These are phyloP conservation scores for Pilatotrama ljubarskyi DNA, from an alignment of 768 basidiomycete species.

Conservation along the genomic window DNA sequence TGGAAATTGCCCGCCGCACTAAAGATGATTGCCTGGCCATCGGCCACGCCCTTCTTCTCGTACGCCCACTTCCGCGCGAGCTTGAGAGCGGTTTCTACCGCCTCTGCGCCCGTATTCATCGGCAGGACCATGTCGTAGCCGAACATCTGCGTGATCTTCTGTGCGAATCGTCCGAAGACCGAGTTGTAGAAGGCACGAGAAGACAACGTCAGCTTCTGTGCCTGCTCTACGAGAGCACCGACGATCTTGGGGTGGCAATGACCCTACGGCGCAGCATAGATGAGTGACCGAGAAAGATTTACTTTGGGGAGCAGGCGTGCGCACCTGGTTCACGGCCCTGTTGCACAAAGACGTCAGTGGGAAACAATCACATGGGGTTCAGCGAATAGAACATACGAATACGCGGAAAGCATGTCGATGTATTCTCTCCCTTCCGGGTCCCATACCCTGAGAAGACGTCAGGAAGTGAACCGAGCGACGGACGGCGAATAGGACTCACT, in stretches of 20 bases:
- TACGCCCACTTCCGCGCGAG: conserved; percentile 98
- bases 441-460: conserved; percentile 63
- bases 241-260: conserved; percentile 93
- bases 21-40: conserved; percentile 83
- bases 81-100: conserved; percentile 97
- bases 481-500: conserved; percentile 59
- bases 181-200: conserved; percentile 97
- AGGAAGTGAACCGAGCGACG: conserved; percentile 16
- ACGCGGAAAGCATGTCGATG: conserved; percentile 97
- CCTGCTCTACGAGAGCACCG: conserved; percentile 76
- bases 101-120: conserved; percentile 99
- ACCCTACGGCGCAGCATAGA: conserved; percentile 45
- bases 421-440: conserved; percentile 95
- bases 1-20: conserved; percentile 94
- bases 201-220: conserved; percentile 87
- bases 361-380: conserved; percentile 3
- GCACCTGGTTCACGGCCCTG: conserved; percentile 86
- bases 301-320: conserved; percentile 26
- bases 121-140: conserved; percentile 95
- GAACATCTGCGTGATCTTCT: conserved; percentile 80
- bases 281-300: conserved; percentile 5
- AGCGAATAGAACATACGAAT: conserved; percentile 65
- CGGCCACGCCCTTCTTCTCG: conserved; percentile 76
- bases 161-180: conserved; percentile 86
- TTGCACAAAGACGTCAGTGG: background rate